Evolutionary conservation across 441 rosid genomes (phyloP), one percentile per base, ranked within the genome.

Genomic region (Corymbia calophylla): DNA sequence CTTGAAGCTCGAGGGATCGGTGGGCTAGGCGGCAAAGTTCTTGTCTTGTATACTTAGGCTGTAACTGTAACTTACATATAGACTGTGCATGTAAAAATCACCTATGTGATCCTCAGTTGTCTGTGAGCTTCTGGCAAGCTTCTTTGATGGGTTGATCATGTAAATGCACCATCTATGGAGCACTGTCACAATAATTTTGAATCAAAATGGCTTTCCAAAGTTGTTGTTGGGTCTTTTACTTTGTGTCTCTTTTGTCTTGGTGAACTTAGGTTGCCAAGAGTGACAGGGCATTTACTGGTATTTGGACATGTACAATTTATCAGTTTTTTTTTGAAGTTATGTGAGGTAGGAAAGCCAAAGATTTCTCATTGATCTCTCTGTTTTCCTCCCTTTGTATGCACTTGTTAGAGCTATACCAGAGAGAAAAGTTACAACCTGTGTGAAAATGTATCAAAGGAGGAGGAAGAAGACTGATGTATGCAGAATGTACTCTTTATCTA

Each of bases 1-100:
- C 92, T 93, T 98, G 93, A 97, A 98, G 95, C 99, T 98, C 9
- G 99, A 97, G 91, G 97, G 98, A 62, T 97, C 98, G 2, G 99
- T 98, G 55, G 99, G 99, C 89, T 98, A 96, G 91, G 68, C 53
- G 54, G 88, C 51, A 77, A 77, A 44, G 49, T 77, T 77, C n/a
- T 39, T 77, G 84, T 77, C n/a, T 77, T 77, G 84, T 77, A 77
- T 21, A 77, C 44, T 25, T 77, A 44, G 84, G n/a, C 84, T 77
- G 84, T 44, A 77, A 39, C 51, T 44, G 51, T 44, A 25, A 39
- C 82, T 73, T 21, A 44, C 51, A 3, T 44, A 23, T 44, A 44
- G 82, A 39, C 3, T 12, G 6, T 77, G n/a, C n/a, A 77, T 23
- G 84, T 77, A 44, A 77, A 73, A 77, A 7, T 77, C 84, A 44